Base-by-base conservation (phyloP, 768 basidiomycete genomes). In the Austroboletus eburneus region DNA sequence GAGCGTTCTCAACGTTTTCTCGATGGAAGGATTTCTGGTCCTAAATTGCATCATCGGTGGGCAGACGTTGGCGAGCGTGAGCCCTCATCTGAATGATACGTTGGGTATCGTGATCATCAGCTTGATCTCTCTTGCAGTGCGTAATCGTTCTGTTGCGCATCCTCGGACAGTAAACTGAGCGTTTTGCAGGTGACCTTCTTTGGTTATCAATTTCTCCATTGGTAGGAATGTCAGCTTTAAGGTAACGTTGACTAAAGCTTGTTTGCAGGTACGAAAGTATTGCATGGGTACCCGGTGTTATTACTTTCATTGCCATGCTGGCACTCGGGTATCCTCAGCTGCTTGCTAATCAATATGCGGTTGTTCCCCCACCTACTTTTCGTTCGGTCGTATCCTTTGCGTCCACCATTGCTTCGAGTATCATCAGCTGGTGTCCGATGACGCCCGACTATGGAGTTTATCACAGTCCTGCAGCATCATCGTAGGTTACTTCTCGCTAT, bases 271-370 rank as follows among this genome's bases (percentile, higher is more conserved):
- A 86, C 54, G 89, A 89, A 60, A 74, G 78, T 10, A 43, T 85
- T 5, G 77, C 81, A 1, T 91, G 89, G 88, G 67, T 91, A n/a
- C 90, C 90, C 0, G 76, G 84, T 20, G 58, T 86, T 14, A 62
- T 91, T 39, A 75, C 80, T 7, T 90, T 83, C 61, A 61, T 89
- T 24, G 72, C 85, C 38, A 80, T 79, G 27, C 61, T 86, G 1
- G 86, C 81, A 1, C 66, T 87, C 17, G 80, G 86, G 0, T 88
- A 82, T 1, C 82, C 85, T 42, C 75, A 88, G 49, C 65, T 92
- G 18, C 67, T 64, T 12, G 55, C 52, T 20, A 78, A 70, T 39
- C 74, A 61, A 34, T 46, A 37, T 5, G 46, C 72, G 4, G 71
- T 72, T 13, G 72, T 54, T 5, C 54, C 55, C 0, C 58, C 69